Evolutionary conservation across 306 rosid genomes (phyloP).

Genomic region (Malus domestica): DNA sequence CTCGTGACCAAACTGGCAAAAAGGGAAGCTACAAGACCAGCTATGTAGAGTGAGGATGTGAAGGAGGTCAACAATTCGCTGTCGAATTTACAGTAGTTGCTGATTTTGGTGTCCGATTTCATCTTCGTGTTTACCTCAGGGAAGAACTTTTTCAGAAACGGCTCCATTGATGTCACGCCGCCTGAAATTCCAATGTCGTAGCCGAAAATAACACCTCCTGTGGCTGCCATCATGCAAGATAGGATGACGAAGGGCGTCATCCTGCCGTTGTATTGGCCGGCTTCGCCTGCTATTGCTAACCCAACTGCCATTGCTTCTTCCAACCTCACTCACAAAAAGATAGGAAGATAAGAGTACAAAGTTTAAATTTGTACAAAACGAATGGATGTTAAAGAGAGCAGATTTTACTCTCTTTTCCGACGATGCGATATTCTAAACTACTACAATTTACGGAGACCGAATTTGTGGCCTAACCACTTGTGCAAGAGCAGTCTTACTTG

Average conservation of each 20-base stretch:
- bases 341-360: not conserved
- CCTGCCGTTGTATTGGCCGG: conserved; percentile 40
- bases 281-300: conserved; percentile 11
- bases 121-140: conserved; percentile 42
- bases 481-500: conserved; percentile 5
- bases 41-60: conserved; percentile 69
- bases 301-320: conserved; percentile 46
- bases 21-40: conserved; percentile 63
- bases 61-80: conserved; percentile 58
- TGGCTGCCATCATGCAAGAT: conserved; percentile 55
- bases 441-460: too few species aligned
- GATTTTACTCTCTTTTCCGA: too few species aligned
- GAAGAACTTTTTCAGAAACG: conserved; percentile 61
- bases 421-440: too few species aligned
- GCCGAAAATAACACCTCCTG: conserved; percentile 60
- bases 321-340: not conserved
- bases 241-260: conserved; percentile 36
- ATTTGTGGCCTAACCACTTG: too few species aligned
- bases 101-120: conserved; percentile 40
- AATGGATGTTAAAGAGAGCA: not conserved
- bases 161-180: conserved; percentile 74
- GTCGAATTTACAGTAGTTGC: conserved; percentile 68
- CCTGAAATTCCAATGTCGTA: conserved; percentile 66
- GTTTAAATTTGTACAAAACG: not conserved
- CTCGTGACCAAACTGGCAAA: conserved; percentile 52